Base-by-base conservation (phyloP, 2,329 filamentous ascomycete species). In the Sporothrix globosa region DNA sequence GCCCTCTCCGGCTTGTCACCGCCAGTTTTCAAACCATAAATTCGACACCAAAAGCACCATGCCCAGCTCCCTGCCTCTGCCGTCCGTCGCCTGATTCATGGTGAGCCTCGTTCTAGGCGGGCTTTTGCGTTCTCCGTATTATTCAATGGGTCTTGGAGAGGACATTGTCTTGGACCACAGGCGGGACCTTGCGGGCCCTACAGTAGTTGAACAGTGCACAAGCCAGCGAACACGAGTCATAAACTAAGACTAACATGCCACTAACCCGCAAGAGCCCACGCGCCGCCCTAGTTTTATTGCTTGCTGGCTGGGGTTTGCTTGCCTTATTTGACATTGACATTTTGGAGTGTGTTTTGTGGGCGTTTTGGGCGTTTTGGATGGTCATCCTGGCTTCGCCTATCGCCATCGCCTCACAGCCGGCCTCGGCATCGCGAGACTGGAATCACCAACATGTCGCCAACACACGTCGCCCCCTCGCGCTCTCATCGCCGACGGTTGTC, bases 251-350 rank as follows among this genome's bases (percentile, higher is more conserved):
- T 44, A 44, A 44, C 41, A 61, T 11, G 56, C 34, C n/a, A 24
- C 56, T 61, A 44, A 39, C 56, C 34, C 19, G 39, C 56, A 61
- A 61, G 34, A 61, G 56, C 56, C 56, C 56, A n/a, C 56, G 39
- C 14, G 34, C 56, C 56, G 34, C 56, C 56, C 34, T 21, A 14
- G 34, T 34, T 56, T 56, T 58, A 39, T 19, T 54, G 39, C 24
- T 24, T 41, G 34, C 56, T 44, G 34, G 56, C 34, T 61, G 56
- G 56, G 56, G 39, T 44, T 61, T 34, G 56, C 56, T 30, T 61
- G 56, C 21, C 34, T 41, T 61, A 6, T 19, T 48, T 19, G 44
- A 48, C 44, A 2, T 17, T 0, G 11, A 14, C 11, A 14, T 48
- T 19, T 19, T 17, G 13, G 14, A 19, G 14, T 4, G 44, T 48